Percentiles rank a stretch among this genome's conserved stretches.
phyloP scores from a whole-genome alignment of 805 yeast genomes.

The Schizosaccharomyces lindneri region DNA sequence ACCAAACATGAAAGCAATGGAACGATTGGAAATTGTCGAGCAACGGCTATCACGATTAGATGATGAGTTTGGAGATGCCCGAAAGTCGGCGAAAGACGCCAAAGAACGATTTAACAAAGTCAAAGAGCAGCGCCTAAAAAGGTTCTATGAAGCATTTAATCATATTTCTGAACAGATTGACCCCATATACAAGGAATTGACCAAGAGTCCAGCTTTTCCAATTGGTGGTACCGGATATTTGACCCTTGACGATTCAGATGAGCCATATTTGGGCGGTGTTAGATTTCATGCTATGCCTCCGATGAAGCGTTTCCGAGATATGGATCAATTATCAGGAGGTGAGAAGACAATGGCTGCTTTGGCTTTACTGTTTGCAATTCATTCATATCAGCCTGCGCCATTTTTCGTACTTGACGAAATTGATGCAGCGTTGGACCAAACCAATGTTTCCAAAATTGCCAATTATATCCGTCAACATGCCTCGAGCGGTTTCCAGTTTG shows the following conservation, averaged over 20 bases:
- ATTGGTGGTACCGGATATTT: constrained; percentile 85
- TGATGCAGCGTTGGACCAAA: constrained; percentile 89
- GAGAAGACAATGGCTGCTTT: constrained; percentile 92
- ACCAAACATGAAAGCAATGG: constrained; percentile 65
- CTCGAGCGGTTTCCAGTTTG: constrained; percentile 62
- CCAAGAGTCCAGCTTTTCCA: constrained; percentile 43
- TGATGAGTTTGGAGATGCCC: constrained; percentile 34
- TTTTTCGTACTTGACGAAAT: constrained; percentile 89
- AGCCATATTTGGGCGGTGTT: constrained; percentile 63
- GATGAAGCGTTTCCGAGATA: constrained; percentile 71
- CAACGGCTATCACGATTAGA: constrained; percentile 34
- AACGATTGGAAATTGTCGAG: constrained; percentile 47
- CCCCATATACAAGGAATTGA: constrained; percentile 60
- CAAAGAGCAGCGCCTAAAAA: constrained; percentile 26
- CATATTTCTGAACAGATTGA: constrained; percentile 54
- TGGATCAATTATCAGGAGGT: constrained; percentile 86
- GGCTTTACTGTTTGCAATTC: constrained; percentile 75
- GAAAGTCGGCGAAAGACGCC: constrained; percentile 32
- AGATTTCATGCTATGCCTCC: constrained; percentile 93
- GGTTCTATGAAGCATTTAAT: constrained; percentile 48
- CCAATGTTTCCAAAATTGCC: constrained; percentile 72
- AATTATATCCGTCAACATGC: constrained; percentile 54
- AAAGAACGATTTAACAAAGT: constrained; percentile 33
- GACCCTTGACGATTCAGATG: constrained; percentile 62
- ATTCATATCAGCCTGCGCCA: constrained; percentile 78